Percentiles rank a stretch among this genome's conserved stretches.
These are phyloP conservation scores for Sporothrix brasiliensis DNA, from an alignment of 2,329 filamentous ascomycete genomes.

Conservation along the genomic window DNA sequence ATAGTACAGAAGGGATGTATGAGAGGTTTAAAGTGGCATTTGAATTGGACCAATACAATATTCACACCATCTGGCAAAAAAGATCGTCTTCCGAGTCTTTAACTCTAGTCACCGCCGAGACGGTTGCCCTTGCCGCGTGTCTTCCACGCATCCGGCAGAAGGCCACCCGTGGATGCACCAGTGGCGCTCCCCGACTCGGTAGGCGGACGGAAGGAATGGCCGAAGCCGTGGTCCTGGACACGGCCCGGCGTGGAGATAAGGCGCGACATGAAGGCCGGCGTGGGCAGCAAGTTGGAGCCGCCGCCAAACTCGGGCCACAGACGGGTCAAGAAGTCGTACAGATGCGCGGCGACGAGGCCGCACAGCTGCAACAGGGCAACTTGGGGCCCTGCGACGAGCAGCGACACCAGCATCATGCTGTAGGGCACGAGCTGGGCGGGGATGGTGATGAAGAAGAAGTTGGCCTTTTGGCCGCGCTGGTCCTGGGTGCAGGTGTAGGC, in stretches of 20 bases:
- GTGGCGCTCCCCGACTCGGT: slow-evolving; percentile 43
- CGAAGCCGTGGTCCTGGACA: slow-evolving; percentile 58
- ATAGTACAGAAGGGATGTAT: slow-evolving; percentile 1
- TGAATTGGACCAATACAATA: background rate
- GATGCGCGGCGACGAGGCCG: slow-evolving; percentile 83
- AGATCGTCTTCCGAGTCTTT: background rate
- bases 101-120: slow-evolving; percentile 52
- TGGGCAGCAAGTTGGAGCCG: slow-evolving; percentile 74
- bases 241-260: slow-evolving; percentile 59
- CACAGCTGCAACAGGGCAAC: slow-evolving; percentile 66
- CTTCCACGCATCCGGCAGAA: slow-evolving; percentile 66
- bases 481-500: slow-evolving; percentile 85
- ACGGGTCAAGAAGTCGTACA: slow-evolving; percentile 86
- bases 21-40: background rate
- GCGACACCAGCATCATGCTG: slow-evolving; percentile 73
- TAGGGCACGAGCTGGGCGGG: slow-evolving; percentile 80
- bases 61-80: background rate
- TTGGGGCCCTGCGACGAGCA: slow-evolving; percentile 65
- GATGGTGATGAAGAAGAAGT: slow-evolving; percentile 81
- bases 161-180: slow-evolving; percentile 49
- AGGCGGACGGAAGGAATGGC: slow-evolving; percentile 58
- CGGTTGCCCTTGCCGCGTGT: slow-evolving; percentile 64
- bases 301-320: slow-evolving; percentile 89
- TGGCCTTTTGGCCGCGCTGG: slow-evolving; percentile 73
- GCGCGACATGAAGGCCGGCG: slow-evolving; percentile 70